Evolutionary conservation across 768 basidiomycete genomes (phyloP), one percentile per base, ranked within the genome.

Genomic region (Boletus tomentosulus): DNA sequence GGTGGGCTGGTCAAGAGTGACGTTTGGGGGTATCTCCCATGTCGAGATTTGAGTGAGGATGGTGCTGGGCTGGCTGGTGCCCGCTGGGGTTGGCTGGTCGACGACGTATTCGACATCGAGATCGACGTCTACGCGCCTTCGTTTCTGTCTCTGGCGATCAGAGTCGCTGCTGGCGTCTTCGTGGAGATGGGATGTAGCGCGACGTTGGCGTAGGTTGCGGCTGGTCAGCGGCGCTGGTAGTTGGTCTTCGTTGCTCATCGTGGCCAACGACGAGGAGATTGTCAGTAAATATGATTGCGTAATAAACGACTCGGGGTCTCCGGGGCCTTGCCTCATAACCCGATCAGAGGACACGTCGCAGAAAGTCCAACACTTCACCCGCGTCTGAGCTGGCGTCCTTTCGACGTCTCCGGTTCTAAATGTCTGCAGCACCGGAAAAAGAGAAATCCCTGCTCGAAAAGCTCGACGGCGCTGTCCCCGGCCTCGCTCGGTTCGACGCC

Each of bases 401-500:
- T 42, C 41, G 24, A 42, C 42, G 42, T 25, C 42, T 8, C 19
- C 19, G 43, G 43, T 9, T 19, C 45, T 11, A 16, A 43, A 63
- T 62, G 64, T 55, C 60, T 30, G 48, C 48, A 46, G 35, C 51
- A 11, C 50, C 28, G 47, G 50, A 39, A n/a, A 53, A 2, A 30
- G 63, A 65, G 10, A 56, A 56, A 22, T 59, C 78, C 3, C 57
- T 87, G 51, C 78, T 89, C 57, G 76, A 78, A 62, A 82, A 81
- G 63, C 79, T 90, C 58, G 86, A 89, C 69, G 68, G 76, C 15
- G 76, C 78, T 30, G 81, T 82, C 4, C 79, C 82, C n/a, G 51
- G 53, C 3, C 73, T 92, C 37, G 78, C 83, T 34, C 73, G 83
- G 57, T 87, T 92, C 73, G 91, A 94, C 76, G 90, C 91, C 0